phyloP scores from a whole-genome alignment of 2,329 filamentous ascomycete species.

The Colletotrichum sp. region DNA sequence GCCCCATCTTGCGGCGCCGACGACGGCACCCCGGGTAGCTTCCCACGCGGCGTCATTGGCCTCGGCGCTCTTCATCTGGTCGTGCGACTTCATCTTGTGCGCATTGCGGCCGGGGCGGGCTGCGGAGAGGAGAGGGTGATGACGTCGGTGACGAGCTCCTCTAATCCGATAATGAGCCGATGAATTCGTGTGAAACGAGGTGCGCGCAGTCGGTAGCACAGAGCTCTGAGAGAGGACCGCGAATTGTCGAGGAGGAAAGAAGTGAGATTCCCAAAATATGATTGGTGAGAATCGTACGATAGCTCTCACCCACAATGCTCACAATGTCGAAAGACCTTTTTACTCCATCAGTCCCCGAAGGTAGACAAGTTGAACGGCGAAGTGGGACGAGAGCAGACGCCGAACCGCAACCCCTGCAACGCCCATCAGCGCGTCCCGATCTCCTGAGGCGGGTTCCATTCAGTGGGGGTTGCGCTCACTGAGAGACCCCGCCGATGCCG shows the following conservation, averaged over 20 bases:
- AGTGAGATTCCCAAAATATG: background rate
- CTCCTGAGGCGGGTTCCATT: background rate
- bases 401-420: slow-evolving; percentile 3
- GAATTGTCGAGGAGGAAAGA: background rate
- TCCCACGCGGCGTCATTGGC: slow-evolving; percentile 74
- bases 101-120: background rate
- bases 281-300: slow-evolving; percentile 18
- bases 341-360: slow-evolving; percentile 16
- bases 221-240: background rate
- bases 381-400: slow-evolving; percentile 16
- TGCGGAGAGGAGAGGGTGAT: background rate
- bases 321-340: background rate
- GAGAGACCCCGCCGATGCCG: background rate
- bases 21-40: slow-evolving; percentile 68
- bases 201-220: background rate
- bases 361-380: background rate
- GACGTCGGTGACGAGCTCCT: slow-evolving; percentile 1
- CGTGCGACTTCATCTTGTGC: slow-evolving; percentile 53
- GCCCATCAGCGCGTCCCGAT: background rate
- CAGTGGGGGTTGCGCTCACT: background rate
- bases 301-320: background rate
- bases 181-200: background rate
- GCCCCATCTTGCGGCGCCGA: slow-evolving; percentile 77
- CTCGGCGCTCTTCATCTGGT: slow-evolving; percentile 68
- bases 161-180: background rate